Evolutionary conservation across 2,329 filamentous ascomycete species (phyloP), one percentile per base, ranked within the genome.

Genomic region (Fusarium mexicanum): DNA sequence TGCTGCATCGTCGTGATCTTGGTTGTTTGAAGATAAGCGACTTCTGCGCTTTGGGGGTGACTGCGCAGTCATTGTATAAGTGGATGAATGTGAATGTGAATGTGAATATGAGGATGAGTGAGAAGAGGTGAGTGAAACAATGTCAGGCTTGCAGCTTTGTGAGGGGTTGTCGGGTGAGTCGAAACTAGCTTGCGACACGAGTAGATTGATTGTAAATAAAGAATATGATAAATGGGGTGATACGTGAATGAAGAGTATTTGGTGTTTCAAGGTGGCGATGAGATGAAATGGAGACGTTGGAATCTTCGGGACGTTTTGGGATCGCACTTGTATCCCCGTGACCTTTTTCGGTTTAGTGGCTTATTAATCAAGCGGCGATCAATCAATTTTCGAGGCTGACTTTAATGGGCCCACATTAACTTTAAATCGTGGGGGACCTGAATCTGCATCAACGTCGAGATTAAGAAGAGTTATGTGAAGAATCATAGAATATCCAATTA

Each of bases 1-100:
- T 22, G 77, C 67, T 38, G 73, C 75, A n/a, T 78, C 72, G n/a
- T 78, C 77, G 8, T 62, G 43, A 7, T 78, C 71, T 13, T 76
- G 63, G 13, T 41, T 46, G 44, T 54, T 62, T 14, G 71, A 67
- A 13, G 76, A 65, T 31, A 75, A 72, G 31, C 77, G 77, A 51
- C 76, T 75, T 24, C 73, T 74, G 35, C 76, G 73, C 65, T 75
- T 79, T 3, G 69, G 53, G 11, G 63, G 53, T 12, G 73, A 64
- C 17, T 51, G 55, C 1, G 68, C 63, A 22, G 55, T 66, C 73
- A 73, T 74, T 40, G 12, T 61, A 41, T 68, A 60, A 69, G 38
- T 66, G 50, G 35, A 51, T 53, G 40, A 24, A 51, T n/a, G 22
- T 50, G 22, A 50, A 16, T 26, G 22, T 40, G 38, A 20, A 51